Percentiles rank a stretch among this genome's conserved stretches.
phyloP scores from a whole-genome alignment of 768 basidiomycete species.

The Baorangia bicolor region DNA sequence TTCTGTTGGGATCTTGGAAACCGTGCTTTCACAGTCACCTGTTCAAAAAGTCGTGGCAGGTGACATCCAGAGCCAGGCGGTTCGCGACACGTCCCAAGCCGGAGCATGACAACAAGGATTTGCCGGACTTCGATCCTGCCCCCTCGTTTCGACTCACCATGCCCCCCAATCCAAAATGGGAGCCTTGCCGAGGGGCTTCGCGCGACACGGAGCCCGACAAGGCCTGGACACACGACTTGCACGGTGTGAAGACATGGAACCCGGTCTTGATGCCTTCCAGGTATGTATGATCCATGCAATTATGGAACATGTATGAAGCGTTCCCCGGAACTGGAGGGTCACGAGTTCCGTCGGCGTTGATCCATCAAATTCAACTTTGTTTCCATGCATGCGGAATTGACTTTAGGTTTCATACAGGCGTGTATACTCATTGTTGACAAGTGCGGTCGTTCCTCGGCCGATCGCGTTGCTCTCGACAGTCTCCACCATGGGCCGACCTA shows the following conservation, averaged over 20 bases:
- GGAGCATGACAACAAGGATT: slow-evolving; percentile 4
- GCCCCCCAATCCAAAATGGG: slow-evolving; percentile 44
- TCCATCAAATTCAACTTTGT: slow-evolving; percentile 18
- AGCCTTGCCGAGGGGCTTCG: slow-evolving; percentile 39
- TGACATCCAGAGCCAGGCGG: neutral
- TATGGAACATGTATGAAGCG: neutral
- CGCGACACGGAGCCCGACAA: slow-evolving; percentile 15
- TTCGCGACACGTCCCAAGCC: slow-evolving; percentile 4
- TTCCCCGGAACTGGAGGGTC: neutral
- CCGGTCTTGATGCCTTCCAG: slow-evolving; percentile 33
- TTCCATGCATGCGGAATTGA: slow-evolving; percentile 21
- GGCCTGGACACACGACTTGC: slow-evolving; percentile 33
- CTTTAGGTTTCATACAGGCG: slow-evolving; percentile 25
- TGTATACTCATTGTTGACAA: slow-evolving; percentile 53
- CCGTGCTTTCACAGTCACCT: neutral
- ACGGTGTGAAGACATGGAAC: slow-evolving; percentile 43
- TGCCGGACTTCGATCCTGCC: slow-evolving; percentile 21
- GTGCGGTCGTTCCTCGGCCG: slow-evolving; percentile 62
- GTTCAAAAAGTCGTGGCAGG: neutral
- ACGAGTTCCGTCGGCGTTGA: neutral
- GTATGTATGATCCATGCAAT: slow-evolving; percentile 21
- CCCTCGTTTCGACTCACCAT: slow-evolving; percentile 35
- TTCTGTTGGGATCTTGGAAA: neutral
- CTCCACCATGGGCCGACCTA: slow-evolving; percentile 48
- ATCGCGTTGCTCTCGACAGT: slow-evolving; percentile 60